Conservation (phyloP, 2,329 filamentous ascomycete species). For the Fusarium sarcochroum region DNA sequence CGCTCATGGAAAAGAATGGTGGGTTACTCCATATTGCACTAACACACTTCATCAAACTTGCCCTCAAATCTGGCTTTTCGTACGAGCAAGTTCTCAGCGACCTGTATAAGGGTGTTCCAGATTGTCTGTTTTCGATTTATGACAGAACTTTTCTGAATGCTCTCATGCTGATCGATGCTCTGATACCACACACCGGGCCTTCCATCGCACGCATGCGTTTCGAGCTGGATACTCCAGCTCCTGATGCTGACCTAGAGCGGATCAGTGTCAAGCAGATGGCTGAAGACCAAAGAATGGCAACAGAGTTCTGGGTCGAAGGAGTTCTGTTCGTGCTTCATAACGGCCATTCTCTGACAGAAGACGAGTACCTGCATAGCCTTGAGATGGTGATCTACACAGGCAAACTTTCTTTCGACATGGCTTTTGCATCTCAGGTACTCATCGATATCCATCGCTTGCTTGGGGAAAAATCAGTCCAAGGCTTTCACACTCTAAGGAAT, state of each 20-base stretch:
- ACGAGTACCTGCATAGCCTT: neutral
- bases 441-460: neutral
- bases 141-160: too few species aligned
- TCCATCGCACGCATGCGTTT: too few species aligned
- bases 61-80: neutral
- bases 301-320: neutral
- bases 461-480: neutral
- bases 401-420: neutral
- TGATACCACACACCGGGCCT: too few species aligned
- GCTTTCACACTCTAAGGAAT: neutral
- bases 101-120: too few species aligned
- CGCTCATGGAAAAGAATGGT: neutral
- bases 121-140: too few species aligned
- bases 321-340: neutral
- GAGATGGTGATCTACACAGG: neutral
- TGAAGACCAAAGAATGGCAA: neutral
- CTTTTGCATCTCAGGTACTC: neutral
- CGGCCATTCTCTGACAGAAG: neutral
- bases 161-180: too few species aligned
- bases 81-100: neutral
- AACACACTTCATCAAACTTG: neutral
- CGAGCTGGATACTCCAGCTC: too few species aligned
- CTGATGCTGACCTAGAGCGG: too few species aligned
- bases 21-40: neutral
- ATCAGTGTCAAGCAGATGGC: too few species aligned